These are phyloP conservation scores for Corchorus capsularis DNA, from an alignment of 345 rosid species.

Conservation along the genomic window DNA sequence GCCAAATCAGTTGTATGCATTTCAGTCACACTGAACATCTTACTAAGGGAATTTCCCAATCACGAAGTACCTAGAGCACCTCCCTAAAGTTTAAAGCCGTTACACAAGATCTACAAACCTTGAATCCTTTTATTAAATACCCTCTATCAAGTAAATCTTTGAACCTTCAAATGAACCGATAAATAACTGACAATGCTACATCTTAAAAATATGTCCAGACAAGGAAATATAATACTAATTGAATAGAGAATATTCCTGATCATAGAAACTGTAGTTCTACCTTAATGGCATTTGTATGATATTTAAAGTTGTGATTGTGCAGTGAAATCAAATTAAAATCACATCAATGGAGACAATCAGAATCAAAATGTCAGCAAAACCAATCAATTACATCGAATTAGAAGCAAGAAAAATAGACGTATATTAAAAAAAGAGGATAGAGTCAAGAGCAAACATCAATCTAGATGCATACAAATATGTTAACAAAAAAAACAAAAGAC, in stretches of 20 bases:
- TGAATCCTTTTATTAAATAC: background rate
- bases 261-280: background rate
- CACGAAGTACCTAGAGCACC: background rate
- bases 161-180: background rate
- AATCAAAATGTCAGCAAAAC: background rate
- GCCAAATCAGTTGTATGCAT: background rate
- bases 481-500: background rate
- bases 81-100: background rate
- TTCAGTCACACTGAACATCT: background rate
- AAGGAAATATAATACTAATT: background rate
- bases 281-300: background rate
- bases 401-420: background rate
- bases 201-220: background rate
- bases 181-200: background rate
- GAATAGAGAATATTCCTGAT: background rate
- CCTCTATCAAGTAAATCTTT: background rate
- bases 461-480: constrained; percentile 2
- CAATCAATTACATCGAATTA: background rate
- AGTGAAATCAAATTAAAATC: background rate
- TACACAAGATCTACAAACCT: background rate
- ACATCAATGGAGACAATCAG: background rate
- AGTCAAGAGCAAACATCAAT: background rate
- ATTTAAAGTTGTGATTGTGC: background rate
- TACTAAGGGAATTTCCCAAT: background rate
- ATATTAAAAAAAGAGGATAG: background rate